A percentile compares a stretch with the other conserved stretches of the same genome.
Evolutionary conservation across 108 stramenopile species (phyloP).

Genomic region (Cyclotella atomus): DNA sequence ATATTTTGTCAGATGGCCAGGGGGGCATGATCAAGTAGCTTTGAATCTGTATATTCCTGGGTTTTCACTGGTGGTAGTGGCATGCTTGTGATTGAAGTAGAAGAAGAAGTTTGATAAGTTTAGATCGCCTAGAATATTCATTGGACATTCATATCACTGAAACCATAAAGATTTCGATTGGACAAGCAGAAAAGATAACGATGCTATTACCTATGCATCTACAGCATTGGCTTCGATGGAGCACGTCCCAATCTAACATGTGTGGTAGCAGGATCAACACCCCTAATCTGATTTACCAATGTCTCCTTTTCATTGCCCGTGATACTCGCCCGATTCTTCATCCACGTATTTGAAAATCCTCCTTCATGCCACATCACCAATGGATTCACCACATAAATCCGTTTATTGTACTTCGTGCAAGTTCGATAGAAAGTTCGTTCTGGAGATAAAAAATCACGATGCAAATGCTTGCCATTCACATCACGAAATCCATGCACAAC

Average conservation of each 20-base stretch:
- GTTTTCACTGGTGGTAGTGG: no score
- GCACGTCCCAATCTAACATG: not conserved
- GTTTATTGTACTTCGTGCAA: not conserved
- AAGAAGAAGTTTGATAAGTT: no score
- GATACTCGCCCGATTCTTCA: constrained; percentile 7
- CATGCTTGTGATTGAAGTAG: no score
- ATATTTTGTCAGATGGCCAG: no score
- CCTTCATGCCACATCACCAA: constrained; percentile 19
- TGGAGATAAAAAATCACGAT: constrained; percentile 12
- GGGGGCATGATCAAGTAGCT: no score
- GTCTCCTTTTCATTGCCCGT: constrained; percentile 15
- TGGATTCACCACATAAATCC: constrained; percentile 16
- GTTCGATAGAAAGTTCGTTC: constrained; percentile 11
- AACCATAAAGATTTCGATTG: not conserved
- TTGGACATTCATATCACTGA: no score
- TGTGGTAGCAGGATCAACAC: not conserved
- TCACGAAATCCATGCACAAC: constrained; percentile 10
- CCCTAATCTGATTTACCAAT: constrained; percentile 1
- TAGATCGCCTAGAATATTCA: no score
- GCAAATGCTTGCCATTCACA: constrained; percentile 4
- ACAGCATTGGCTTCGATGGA: not conserved
- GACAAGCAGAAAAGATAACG: not conserved
- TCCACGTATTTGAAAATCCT: constrained; percentile 28
- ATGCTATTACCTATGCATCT: not conserved
- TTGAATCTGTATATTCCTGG: no score